Evolutionary conservation across 2,329 filamentous ascomycete species (phyloP), one percentile per base, ranked within the genome.

Genomic region (Rugonectria rugulosa): DNA sequence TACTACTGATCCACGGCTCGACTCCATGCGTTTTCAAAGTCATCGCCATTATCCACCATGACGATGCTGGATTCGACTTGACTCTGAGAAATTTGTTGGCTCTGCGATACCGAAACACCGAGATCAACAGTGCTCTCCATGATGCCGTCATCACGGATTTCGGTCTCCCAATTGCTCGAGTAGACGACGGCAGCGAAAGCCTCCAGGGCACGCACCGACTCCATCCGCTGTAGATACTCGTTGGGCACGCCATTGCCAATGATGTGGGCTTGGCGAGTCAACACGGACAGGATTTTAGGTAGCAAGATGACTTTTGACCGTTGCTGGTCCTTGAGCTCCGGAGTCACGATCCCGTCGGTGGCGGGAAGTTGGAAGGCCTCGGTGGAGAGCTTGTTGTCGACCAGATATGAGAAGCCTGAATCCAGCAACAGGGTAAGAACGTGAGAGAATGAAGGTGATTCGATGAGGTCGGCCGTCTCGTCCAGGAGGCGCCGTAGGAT

Each of bases 401-500:
- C 83, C 14, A 99, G 83, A 20, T 89, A 85, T 3, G 90, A 90
- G 76, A 97, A 99, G 50, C 88, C 90, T 40, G 92, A 84, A 72
- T 98, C 93, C 56, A 98, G 89, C 52, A 97, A 83, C 54, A 91
- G 86, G 2, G 89, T 91, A 38, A 97, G 82, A 29, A 99, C 92
- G 68, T 92, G 89, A 1, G 88, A 85, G 75, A 98, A 98, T 29
- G 91, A 85, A 0, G 95, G 95, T 2, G 95, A 97, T 70, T 99
- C 95, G 69, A 98, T 88, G 20, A 99, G 84, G 71, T 99, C 95
- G 32, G 94, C 91, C 2, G 95, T 98, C 78, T 99, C 95, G 71
- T 99, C 94, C 1, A 99, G 84, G 17, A 99, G 84, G 54, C 90
- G 88, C 52, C 94, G 87, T 52, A 99, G 84, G 1, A 87, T 84